Base-by-base conservation (phyloP, 2,329 filamentous ascomycete species). In the Emergomyces africanus region DNA sequence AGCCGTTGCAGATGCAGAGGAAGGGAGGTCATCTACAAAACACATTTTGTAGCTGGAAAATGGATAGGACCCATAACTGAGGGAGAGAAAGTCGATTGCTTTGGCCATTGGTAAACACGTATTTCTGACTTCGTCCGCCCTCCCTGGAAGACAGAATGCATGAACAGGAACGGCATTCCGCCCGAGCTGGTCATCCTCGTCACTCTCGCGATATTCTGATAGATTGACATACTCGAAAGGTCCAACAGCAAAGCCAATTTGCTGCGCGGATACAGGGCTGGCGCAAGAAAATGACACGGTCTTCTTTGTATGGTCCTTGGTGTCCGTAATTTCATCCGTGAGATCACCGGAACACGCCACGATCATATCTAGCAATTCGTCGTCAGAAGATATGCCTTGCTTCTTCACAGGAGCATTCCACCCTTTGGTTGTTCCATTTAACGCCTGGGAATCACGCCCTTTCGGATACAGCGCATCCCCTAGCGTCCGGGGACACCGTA, bases 211-310 rank as follows among this genome's bases (percentile, higher is more conserved):
- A 67, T 89, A 96, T 65, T 92, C 88, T 2, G 89, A 87, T 5
- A 99, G 78, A 68, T 96, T 89, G 57, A 97, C 86, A 65, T 92
- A 87, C 72, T 97, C 90, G 70, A 99, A 99, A 0, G 95, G 94
- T 0, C 95, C 94, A 59, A 97, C 83, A 2, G 90, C 89, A 71
- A 99, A 96, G 4, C 91, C 92, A 63, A 99, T 85, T 70, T 97
- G 92, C 62, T 91, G 88, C 1, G 92, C 87, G 0, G 90, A 85
- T 9, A 94, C 83, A 56, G 87, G 84, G 62, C 85, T 84, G 61
- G 82, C 81, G 55, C 88, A 86, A 59, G 85, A 83, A 69, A 97
- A 99, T 0, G 87, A 89, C 69, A 94, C 88, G 1, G 89, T 90
- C 73, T 95, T 96, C 70, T 90, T 90, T 28, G 83, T 84, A 58